Percentiles rank a stretch among this genome's conserved stretches.
These are phyloP conservation scores for Miscanthus lutarioriparius DNA, from an alignment of 176 grass and related monocot genomes.

Conservation along the genomic window DNA sequence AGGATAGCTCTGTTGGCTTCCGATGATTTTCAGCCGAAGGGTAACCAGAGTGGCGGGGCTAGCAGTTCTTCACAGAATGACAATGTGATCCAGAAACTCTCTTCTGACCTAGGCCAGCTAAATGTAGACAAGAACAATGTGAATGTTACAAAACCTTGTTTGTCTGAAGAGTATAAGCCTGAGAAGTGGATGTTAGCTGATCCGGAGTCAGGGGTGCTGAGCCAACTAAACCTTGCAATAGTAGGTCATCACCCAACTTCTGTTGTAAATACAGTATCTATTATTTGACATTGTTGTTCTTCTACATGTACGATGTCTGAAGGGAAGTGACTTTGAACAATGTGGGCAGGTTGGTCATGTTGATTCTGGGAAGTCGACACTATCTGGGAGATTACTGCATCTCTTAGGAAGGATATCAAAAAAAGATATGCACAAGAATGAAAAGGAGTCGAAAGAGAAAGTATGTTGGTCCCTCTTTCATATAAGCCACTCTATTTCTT, in stretches of 20 bases:
- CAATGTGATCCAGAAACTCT: slow-evolving; percentile 37
- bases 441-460: slow-evolving; percentile 94
- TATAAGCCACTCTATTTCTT: not conserved
- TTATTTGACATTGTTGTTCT: slow-evolving; percentile 30
- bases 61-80: slow-evolving; percentile 39
- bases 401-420: slow-evolving; percentile 90
- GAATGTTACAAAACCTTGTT: slow-evolving; percentile 50
- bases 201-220: slow-evolving; percentile 49
- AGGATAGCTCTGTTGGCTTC: slow-evolving; percentile 30
- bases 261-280: slow-evolving; percentile 25
- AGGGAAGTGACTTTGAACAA: slow-evolving; percentile 31
- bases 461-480: slow-evolving; percentile 35
- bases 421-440: slow-evolving; percentile 97
- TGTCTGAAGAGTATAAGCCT: slow-evolving; percentile 67
- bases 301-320: slow-evolving; percentile 34
- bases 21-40: slow-evolving; percentile 37
- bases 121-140: slow-evolving; percentile 53
- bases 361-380: slow-evolving; percentile 98
- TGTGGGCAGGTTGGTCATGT: slow-evolving; percentile 89
- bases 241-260: slow-evolving; percentile 61
- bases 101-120: slow-evolving; percentile 46
- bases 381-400: slow-evolving; percentile 92
- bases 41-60: slow-evolving; percentile 21
- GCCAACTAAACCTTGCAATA: slow-evolving; percentile 96
- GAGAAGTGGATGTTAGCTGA: slow-evolving; percentile 82